Conservation (phyloP, 768 basidiomycete genomes). For the Pulveroboletus ravenelii region DNA sequence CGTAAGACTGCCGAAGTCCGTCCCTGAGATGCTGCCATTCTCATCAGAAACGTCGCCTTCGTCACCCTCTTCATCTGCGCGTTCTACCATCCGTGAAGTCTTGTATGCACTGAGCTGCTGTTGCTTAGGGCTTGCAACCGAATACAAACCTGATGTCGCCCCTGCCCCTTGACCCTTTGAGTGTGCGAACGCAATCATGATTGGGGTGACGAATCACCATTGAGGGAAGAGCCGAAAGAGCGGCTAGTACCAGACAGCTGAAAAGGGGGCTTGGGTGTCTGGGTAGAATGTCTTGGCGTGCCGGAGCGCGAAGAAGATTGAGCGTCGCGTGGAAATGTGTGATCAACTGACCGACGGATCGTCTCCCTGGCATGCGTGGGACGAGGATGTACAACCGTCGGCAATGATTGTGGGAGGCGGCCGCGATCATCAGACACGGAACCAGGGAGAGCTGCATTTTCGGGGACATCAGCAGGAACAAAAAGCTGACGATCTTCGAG, state of each 20-base stretch:
- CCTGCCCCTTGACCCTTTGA: slow-evolving; percentile 35
- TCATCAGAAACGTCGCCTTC: slow-evolving; percentile 35
- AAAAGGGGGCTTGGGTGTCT: slow-evolving; percentile 27
- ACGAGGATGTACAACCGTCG: slow-evolving; percentile 26
- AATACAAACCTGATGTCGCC: slow-evolving; percentile 18
- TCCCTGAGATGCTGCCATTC: slow-evolving; percentile 37
- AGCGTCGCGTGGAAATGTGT: slow-evolving; percentile 11
- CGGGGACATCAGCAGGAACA: slow-evolving; percentile 59
- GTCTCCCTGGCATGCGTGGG: slow-evolving; percentile 23
- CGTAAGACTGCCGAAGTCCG: slow-evolving; percentile 46
- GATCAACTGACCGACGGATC: slow-evolving; percentile 12
- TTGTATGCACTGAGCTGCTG: slow-evolving; percentile 20
- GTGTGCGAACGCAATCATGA: slow-evolving; percentile 36
- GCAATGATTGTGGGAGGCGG: slow-evolving; percentile 9
- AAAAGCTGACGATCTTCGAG: slow-evolving; percentile 65
- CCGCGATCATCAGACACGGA: slow-evolving; percentile 5
- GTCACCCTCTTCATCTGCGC: slow-evolving; percentile 17
- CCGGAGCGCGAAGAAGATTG: slow-evolving; percentile 25
- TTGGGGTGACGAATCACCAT: slow-evolving; percentile 44
- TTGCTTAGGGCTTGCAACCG: slow-evolving; percentile 18
- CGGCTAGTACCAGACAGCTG: slow-evolving; percentile 31
- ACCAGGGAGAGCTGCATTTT: background rate
- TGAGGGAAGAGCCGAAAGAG: slow-evolving; percentile 38
- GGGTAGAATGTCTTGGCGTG: slow-evolving; percentile 24
- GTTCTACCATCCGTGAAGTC: slow-evolving; percentile 11